Evolutionary conservation across 441 rosid genomes (phyloP).

Genomic region (Geranium incanum): DNA sequence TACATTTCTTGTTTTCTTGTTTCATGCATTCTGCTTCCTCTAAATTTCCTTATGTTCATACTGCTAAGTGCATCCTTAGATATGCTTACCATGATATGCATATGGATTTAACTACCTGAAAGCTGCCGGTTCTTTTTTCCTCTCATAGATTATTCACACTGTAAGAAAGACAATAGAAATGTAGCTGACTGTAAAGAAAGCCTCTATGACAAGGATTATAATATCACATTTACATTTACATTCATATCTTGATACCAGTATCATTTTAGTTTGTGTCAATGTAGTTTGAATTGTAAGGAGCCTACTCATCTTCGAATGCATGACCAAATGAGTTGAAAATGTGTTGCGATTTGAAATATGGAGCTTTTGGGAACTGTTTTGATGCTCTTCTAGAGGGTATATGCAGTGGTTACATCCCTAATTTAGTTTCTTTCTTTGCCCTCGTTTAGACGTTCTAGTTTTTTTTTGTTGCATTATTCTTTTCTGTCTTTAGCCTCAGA

Average conservation of each 20-base stretch:
- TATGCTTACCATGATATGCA: conserved; percentile 3
- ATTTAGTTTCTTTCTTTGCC: background rate
- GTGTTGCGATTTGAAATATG: background rate
- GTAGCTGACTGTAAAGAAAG: background rate
- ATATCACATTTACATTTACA: background rate
- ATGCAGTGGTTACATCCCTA: background rate
- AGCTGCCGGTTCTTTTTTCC: conserved; percentile 5
- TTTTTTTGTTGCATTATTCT: background rate
- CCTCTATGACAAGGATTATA: background rate
- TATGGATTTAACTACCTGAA: conserved; percentile 1
- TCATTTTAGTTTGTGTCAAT: background rate
- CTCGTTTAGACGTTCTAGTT: background rate
- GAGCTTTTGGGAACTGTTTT: background rate
- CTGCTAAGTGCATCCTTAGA: background rate
- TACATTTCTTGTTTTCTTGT: background rate
- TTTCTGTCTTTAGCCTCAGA: background rate
- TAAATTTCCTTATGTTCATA: background rate
- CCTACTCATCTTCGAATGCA: background rate
- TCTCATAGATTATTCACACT: background rate
- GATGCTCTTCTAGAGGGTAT: conserved; percentile 4
- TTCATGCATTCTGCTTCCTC: conserved; percentile 4
- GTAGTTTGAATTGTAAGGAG: background rate
- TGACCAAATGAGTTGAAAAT: conserved; percentile 7
- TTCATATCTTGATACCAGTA: background rate
- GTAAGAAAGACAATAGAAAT: background rate